phyloP scores from a whole-genome alignment of 345 rosid genomes.

The Arabis alpina region DNA sequence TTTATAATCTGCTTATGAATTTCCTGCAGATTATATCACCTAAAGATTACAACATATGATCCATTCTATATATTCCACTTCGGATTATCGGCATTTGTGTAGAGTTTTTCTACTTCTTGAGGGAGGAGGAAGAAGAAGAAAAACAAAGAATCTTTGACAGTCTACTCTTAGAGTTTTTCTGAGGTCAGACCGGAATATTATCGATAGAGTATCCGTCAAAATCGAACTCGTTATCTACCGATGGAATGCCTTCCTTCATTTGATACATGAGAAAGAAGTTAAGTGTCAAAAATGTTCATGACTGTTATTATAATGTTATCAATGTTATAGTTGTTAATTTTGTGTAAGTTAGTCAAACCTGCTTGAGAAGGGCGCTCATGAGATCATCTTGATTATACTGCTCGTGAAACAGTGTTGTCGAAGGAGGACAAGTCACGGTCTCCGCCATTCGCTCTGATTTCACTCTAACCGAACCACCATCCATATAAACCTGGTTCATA shows the following conservation, averaged over 20 bases:
- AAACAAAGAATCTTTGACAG: conserved; percentile 32
- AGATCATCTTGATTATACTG: conserved; percentile 84
- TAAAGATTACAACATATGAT: conserved; percentile 35
- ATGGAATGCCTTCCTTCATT: conserved; percentile 65
- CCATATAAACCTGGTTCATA: conserved; percentile 35
- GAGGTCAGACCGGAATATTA: conserved; percentile 59
- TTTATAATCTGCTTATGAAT: conserved; percentile 22
- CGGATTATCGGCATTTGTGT: not conserved
- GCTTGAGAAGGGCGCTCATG: conserved; percentile 83
- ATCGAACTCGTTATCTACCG: conserved; percentile 71
- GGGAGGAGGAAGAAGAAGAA: conserved; percentile 10
- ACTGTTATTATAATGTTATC: not conserved
- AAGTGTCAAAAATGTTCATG: conserved; percentile 9
- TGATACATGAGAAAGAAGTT: not conserved
- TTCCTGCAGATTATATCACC: conserved; percentile 31
- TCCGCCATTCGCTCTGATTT: conserved; percentile 72
- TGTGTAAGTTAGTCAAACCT: conserved; percentile 48
- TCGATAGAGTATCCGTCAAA: conserved; percentile 78
- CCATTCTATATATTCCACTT: not conserved
- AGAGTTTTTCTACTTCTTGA: not conserved
- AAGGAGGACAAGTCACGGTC: conserved; percentile 39
- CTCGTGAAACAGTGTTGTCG: conserved; percentile 54
- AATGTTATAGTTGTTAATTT: too few species aligned
- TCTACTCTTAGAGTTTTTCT: conserved; percentile 24
- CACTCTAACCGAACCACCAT: conserved; percentile 50